These are phyloP conservation scores for Toxicodendron radicans DNA, from an alignment of 345 rosid species.

Conservation along the genomic window DNA sequence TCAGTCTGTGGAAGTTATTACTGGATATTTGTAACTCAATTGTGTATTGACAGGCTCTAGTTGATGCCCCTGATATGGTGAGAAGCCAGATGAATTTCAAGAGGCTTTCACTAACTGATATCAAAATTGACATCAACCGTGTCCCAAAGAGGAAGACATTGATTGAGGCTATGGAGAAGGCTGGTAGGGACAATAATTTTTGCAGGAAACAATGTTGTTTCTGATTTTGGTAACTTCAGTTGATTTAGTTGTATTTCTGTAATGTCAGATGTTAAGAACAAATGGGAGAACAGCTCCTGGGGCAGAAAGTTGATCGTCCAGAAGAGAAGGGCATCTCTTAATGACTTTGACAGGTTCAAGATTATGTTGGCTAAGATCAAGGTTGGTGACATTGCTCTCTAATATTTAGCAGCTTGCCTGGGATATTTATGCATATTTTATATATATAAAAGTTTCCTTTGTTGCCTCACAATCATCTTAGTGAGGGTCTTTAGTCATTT, in stretches of 20 bases:
- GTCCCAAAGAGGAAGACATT: conserved; percentile 78
- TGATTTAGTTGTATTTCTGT: background rate
- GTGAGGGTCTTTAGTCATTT: background rate
- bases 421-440: background rate
- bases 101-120: conserved; percentile 75
- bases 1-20: background rate
- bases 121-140: conserved; percentile 68
- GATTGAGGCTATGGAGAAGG: conserved; percentile 79
- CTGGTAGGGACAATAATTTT: conserved; percentile 43
- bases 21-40: background rate
- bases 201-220: conserved; percentile 7
- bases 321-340: conserved; percentile 73
- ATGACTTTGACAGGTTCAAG: conserved; percentile 83
- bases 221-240: background rate
- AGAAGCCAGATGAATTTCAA: conserved; percentile 81
- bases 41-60: conserved; percentile 53
- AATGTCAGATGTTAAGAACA: conserved; percentile 67
- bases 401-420: background rate
- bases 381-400: conserved; percentile 35
- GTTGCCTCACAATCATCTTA: background rate
- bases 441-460: background rate
- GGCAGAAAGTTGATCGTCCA: conserved; percentile 81
- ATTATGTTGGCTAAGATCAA: conserved; percentile 89
- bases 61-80: conserved; percentile 86
- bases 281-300: conserved; percentile 92